A percentile compares a stretch with the other conserved stretches of the same genome.
phyloP scores from a whole-genome alignment of 495 filamentous ascomycete genomes.

The Xylaria longipes region DNA sequence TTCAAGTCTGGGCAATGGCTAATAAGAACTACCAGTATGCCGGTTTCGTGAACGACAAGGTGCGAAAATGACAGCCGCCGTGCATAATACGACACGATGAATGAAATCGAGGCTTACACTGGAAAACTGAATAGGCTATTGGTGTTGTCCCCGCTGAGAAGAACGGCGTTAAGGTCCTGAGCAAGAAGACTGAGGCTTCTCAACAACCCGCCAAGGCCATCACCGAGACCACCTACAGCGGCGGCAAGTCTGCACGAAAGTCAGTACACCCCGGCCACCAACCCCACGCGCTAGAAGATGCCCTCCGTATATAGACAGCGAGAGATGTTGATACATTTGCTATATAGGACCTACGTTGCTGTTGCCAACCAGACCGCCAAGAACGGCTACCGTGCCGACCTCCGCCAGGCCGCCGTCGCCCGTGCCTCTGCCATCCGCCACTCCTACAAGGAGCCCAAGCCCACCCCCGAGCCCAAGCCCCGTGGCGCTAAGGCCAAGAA shows the following conservation, averaged over 20 bases:
- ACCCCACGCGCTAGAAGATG: not conserved
- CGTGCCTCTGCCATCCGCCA: conserved; percentile 85
- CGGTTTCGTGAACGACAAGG: conserved; percentile 92
- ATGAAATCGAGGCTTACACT: conserved; percentile 34
- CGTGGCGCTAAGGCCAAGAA: conserved; percentile 83
- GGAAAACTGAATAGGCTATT: conserved; percentile 67
- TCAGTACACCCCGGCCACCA: conserved; percentile 56
- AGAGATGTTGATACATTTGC: conserved; percentile 34
- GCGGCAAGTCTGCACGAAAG: conserved; percentile 76
- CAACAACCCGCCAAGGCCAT: conserved; percentile 73
- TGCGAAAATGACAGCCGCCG: conserved; percentile 49
- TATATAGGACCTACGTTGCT: conserved; percentile 79
- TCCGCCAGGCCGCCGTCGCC: conserved; percentile 84
- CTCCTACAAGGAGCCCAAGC: conserved; percentile 81
- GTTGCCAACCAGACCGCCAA: conserved; percentile 82
- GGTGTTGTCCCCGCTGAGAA: conserved; percentile 72
- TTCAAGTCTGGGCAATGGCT: conserved; percentile 32
- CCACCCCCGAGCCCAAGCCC: conserved; percentile 70
- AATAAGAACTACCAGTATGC: conserved; percentile 66
- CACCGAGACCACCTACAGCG: conserved; percentile 68
- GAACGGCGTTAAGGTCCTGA: conserved; percentile 74
- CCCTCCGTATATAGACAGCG: not conserved
- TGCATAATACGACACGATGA: conserved; percentile 18
- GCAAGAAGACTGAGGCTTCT: conserved; percentile 77
- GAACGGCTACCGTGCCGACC: conserved; percentile 83